Percentiles rank a stretch among this genome's conserved stretches.
phyloP scores from a whole-genome alignment of 169 alveolate species.

The Plasmodium cynomolgi region DNA sequence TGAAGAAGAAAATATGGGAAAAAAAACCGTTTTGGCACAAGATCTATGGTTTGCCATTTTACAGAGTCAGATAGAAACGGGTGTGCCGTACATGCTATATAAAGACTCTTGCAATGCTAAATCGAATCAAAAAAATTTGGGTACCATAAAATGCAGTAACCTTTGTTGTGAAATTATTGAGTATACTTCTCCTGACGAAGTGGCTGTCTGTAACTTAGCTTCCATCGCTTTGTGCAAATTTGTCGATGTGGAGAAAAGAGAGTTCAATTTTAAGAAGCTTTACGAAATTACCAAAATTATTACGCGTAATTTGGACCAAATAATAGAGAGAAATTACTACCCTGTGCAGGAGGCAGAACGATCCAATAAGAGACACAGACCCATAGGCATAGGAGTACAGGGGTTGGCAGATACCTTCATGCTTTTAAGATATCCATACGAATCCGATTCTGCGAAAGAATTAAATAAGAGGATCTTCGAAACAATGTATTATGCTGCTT shows the following conservation, averaged over 20 bases:
- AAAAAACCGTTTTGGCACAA: slow-evolving; percentile 96
- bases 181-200: slow-evolving; percentile 97
- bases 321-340: slow-evolving; percentile 96
- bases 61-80: slow-evolving; percentile 98
- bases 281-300: slow-evolving; percentile 92
- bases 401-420: slow-evolving; percentile 98
- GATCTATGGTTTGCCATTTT: slow-evolving; percentile 96
- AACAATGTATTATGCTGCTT: slow-evolving; percentile 97
- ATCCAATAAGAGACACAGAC: slow-evolving; percentile 97
- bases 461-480: slow-evolving; percentile 96
- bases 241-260: slow-evolving; percentile 81
- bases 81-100: slow-evolving; percentile 99
- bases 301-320: slow-evolving; percentile 94
- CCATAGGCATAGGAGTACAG: slow-evolving; percentile 99
- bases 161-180: slow-evolving; percentile 98
- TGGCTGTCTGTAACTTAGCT: slow-evolving; percentile 99
- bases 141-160: slow-evolving; percentile 96
- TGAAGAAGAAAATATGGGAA: slow-evolving; percentile 92
- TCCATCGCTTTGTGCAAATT: slow-evolving; percentile 93
- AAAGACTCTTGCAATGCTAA: slow-evolving; percentile 96
- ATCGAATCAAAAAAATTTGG: slow-evolving; percentile 97
- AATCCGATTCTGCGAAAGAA: slow-evolving; percentile 93
- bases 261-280: slow-evolving; percentile 87
- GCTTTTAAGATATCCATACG: slow-evolving; percentile 96
- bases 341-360: slow-evolving; percentile 95